Evolutionary conservation across 768 basidiomycete genomes (phyloP), one percentile per base, ranked within the genome.

Genomic region (Xerocomus spinulosus): DNA sequence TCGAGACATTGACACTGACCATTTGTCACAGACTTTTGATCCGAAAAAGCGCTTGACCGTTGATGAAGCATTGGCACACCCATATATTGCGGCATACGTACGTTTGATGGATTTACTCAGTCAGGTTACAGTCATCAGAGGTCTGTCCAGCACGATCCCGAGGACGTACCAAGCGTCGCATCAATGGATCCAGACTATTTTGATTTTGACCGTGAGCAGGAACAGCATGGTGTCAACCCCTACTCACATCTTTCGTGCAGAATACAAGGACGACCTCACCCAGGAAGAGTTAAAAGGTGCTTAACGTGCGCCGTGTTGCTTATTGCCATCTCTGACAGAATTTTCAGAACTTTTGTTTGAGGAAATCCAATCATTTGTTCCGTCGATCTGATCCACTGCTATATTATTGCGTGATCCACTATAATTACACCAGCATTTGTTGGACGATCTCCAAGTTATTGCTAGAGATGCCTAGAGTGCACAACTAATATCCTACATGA

Each of bases 111-210:
- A 79, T 71, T 20, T 23, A 36, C 15, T 35, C 26, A 42, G 12
- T 15, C 18, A 17, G 35, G 18, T 29, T 8, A 17, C 23, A 3
- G 28, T 39, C 58, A 44, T 52, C 18, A 51, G 21, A 45, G n/a
- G 10, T 35, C 20, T 28, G 23, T 49, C 41, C 23, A 86, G 82
- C 88, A 92, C 57, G 91, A 92, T 62, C 83, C 92, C 2, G 85
- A 89, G 45, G 93, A 96, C 61, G 93, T 96, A 61, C 93, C 94
- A 2, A 72, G 73, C 24, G 84, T 86, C n/a, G 74, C 80, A 34
- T 83, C 88, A 9, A 77, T 96, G 37, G 84, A 83, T 60, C 81
- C 90, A 0, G 77, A 80, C 37, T 96, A 93, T 69, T 96, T 96
- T 67, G 86, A 92, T 56, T 95, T 94, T 60, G 92, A 96, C 65